These are phyloP conservation scores for Tulasnella calospora DNA, from an alignment of 768 basidiomycete species.

Conservation along the genomic window DNA sequence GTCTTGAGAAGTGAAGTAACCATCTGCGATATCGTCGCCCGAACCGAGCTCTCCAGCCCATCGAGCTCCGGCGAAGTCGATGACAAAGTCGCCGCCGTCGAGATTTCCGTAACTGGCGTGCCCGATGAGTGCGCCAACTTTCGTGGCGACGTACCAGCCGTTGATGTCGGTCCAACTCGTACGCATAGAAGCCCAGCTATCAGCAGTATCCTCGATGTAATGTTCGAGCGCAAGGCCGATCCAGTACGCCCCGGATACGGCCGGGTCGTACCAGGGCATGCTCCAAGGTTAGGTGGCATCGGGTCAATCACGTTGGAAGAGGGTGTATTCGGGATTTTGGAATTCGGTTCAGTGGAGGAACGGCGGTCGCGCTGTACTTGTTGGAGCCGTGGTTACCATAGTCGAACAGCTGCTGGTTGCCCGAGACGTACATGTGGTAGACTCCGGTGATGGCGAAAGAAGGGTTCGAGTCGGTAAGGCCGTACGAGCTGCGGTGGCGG, in stretches of 20 bases:
- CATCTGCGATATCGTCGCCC: conserved; percentile 67
- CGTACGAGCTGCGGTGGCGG: conserved; percentile 90
- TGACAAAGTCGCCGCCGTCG: conserved; percentile 89
- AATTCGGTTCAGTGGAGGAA: conserved; percentile 68
- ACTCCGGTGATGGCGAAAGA: conserved; percentile 65
- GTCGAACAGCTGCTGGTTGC: conserved; percentile 77
- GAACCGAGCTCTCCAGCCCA: conserved; percentile 95
- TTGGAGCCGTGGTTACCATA: conserved; percentile 85
- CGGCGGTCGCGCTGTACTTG: conserved; percentile 89
- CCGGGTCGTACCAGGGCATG: conserved; percentile 89
- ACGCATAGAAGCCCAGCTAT: too few relatives aligned
- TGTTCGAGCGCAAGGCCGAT: conserved; percentile 70
- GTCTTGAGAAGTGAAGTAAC: conserved; percentile 75
- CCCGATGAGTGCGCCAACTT: too few relatives aligned
- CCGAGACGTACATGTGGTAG: conserved; percentile 75
- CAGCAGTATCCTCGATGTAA: too few relatives aligned
- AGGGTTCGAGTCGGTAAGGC: conserved; percentile 63
- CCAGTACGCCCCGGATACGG: conserved; percentile 84
- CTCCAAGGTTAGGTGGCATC: conserved; percentile 79
- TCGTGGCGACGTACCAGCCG: too few relatives aligned
- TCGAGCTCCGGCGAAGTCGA: conserved; percentile 86
- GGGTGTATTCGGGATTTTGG: conserved; percentile 64
- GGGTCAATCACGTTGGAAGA: conserved; percentile 88
- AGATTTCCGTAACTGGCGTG: conserved; percentile 96
- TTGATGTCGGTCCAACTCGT: too few relatives aligned